These are phyloP conservation scores for Ceratopteris richardii DNA, from an alignment of 75 land plant species.

Conservation along the genomic window DNA sequence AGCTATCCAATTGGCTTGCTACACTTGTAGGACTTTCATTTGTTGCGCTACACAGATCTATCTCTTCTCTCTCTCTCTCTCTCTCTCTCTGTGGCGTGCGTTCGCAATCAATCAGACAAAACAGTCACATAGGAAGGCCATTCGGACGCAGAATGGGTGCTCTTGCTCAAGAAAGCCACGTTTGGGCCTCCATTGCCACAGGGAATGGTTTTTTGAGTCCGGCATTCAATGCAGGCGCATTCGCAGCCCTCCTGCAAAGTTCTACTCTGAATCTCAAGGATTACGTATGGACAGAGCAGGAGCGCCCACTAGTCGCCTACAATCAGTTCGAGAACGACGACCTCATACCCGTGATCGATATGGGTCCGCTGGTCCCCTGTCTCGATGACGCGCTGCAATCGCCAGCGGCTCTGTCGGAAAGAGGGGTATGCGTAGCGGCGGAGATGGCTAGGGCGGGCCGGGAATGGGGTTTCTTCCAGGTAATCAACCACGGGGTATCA, in stretches of 20 bases:
- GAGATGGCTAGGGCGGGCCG: slow-evolving; percentile 1
- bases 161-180: too few species aligned
- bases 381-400: too few species aligned
- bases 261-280: slow-evolving; percentile 1
- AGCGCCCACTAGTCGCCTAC: slow-evolving; percentile 3
- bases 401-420: too few species aligned
- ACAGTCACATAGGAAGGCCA: too few species aligned
- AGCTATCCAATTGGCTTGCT: too few species aligned
- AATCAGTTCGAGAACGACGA: not conserved
- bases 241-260: not conserved
- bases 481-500: slow-evolving; percentile 6
- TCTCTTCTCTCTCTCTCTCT: too few species aligned
- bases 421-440: not conserved
- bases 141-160: too few species aligned
- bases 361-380: not conserved
- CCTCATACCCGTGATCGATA: not conserved
- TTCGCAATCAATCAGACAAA: too few species aligned
- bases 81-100: too few species aligned
- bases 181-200: too few species aligned
- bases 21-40: too few species aligned
- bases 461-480: slow-evolving; percentile 9
- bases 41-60: too few species aligned
- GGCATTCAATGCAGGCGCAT: not conserved
- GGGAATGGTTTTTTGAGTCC: not conserved
- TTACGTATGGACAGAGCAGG: slow-evolving; percentile 5